Evolutionary conservation across 345 rosid species (phyloP), one percentile per base, ranked within the genome.

Genomic region (Hevea brasiliensis): DNA sequence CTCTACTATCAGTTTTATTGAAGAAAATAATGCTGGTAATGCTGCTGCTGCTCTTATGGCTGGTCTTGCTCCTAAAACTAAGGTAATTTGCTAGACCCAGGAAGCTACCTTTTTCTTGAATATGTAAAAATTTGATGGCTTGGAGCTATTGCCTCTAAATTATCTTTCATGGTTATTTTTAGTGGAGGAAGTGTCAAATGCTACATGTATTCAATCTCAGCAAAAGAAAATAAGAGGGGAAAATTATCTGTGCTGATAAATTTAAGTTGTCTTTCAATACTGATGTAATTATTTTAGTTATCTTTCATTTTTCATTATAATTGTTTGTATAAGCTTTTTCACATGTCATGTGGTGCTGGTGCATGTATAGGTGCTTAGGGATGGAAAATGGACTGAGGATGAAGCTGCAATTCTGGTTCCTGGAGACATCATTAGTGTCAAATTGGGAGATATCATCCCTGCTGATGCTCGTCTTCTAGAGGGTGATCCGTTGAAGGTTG

Each of bases 21-120:
- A 77, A 77, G 80, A 77, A 50, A 77, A 77, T 69, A 77, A 77
- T 72, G 80, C 80, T 5, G 80, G 80, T 11, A 76, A 76, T 48
- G 80, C 80, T 47, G 80, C 80, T 50, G 80, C 80, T 23, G 80
- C 80, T 18, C 80, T 76, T 48, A 76, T 76, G 79, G 79, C 79
- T 44, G 79, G 79, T 45, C 68, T 72, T 11, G 80, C 80, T 50
- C 80, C 80, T 24, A 77, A 77, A 51, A 77, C 80, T 11, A 77
- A 77, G 76, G 80, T 77, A 67, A 11, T 76, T 32, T 48, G 23
- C 21, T 27, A 44, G 6, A 51, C 10, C 12, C 0, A 47, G 35
- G n/a, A 26, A 59, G 63, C 1, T 56, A 56, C 32, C 12, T 24
- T 56, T n/a, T 23, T 23, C 11, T 56, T 54, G 24, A 54, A n/a